phyloP scores from a whole-genome alignment of 176 grass and related monocot species.

The Luzula sylvatica region DNA sequence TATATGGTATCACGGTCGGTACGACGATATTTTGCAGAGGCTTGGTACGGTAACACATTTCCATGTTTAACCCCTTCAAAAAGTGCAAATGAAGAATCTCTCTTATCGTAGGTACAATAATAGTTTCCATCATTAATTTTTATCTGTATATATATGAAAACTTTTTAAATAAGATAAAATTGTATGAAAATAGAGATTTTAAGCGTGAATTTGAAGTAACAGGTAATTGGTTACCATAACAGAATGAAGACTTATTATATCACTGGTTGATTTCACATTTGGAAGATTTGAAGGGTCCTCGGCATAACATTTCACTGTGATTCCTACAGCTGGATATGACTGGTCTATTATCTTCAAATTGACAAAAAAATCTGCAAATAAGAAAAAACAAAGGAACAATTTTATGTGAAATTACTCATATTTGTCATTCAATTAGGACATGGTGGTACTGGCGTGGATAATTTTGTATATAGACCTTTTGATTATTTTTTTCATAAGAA shows the following conservation, averaged over 20 bases:
- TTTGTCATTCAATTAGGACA: no score
- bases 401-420: no score
- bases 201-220: neutral
- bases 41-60: conserved; percentile 41
- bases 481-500: no score
- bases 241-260: conserved; percentile 75
- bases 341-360: conserved; percentile 63
- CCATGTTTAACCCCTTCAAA: conserved; percentile 47
- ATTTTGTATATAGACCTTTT: no score
- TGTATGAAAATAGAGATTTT: neutral
- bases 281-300: conserved; percentile 39
- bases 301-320: conserved; percentile 52
- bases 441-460: no score
- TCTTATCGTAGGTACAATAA: conserved; percentile 54
- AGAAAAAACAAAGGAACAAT: neutral
- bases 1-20: conserved; percentile 35
- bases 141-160: conserved; percentile 50
- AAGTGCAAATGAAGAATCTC: conserved; percentile 65
- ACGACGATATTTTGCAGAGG: conserved; percentile 37
- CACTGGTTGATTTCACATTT: conserved; percentile 37
- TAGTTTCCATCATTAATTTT: conserved; percentile 34
- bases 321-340: conserved; percentile 29
- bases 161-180: neutral
- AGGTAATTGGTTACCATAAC: conserved; percentile 35
- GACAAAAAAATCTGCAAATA: conserved; percentile 48